Evolutionary conservation across 768 basidiomycete genomes (phyloP).

Genomic region (Lyophyllum decastes): DNA sequence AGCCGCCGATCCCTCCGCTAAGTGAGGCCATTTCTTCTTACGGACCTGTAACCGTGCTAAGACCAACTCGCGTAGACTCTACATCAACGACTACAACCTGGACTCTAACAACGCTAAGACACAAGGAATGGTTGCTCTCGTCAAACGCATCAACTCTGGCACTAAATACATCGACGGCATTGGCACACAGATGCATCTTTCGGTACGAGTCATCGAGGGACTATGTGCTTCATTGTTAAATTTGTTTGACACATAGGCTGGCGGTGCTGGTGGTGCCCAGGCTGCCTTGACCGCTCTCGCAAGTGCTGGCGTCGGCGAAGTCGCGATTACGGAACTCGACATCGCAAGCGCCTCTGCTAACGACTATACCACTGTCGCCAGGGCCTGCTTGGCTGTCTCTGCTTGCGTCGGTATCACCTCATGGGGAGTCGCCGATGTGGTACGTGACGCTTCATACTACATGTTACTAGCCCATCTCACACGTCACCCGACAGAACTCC

Average conservation of each 20-base stretch:
- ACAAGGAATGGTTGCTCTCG: slow-evolving; percentile 37
- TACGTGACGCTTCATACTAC: slow-evolving; percentile 17
- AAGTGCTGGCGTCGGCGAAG: slow-evolving; percentile 36
- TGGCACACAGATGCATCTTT: slow-evolving; percentile 45
- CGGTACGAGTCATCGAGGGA: slow-evolving; percentile 6
- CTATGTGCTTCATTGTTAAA: too few species aligned
- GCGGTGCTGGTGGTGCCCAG: slow-evolving; percentile 40
- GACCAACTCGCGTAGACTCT: slow-evolving; percentile 21
- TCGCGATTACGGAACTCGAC: slow-evolving; percentile 52
- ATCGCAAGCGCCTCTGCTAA: slow-evolving; percentile 36
- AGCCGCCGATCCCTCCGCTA: slow-evolving; percentile 48
- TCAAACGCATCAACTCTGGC: slow-evolving; percentile 36
- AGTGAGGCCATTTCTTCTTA: slow-evolving; percentile 24
- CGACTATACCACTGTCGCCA: slow-evolving; percentile 46
- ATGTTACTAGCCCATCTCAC: background rate
- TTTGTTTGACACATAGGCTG: slow-evolving; percentile 27
- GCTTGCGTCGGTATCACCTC: slow-evolving; percentile 47
- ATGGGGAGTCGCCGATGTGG: slow-evolving; percentile 52
- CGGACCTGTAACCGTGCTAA: background rate
- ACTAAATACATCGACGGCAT: slow-evolving; percentile 3
- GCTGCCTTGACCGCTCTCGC: slow-evolving; percentile 46
- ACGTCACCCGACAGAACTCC: slow-evolving; percentile 20
- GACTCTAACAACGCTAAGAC: slow-evolving; percentile 52
- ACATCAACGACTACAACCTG: slow-evolving; percentile 49
- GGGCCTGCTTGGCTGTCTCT: slow-evolving; percentile 44